Evolutionary conservation across 2,329 filamentous ascomycete species (phyloP), one percentile per base, ranked within the genome.

Genomic region (Penicillium frequentans): DNA sequence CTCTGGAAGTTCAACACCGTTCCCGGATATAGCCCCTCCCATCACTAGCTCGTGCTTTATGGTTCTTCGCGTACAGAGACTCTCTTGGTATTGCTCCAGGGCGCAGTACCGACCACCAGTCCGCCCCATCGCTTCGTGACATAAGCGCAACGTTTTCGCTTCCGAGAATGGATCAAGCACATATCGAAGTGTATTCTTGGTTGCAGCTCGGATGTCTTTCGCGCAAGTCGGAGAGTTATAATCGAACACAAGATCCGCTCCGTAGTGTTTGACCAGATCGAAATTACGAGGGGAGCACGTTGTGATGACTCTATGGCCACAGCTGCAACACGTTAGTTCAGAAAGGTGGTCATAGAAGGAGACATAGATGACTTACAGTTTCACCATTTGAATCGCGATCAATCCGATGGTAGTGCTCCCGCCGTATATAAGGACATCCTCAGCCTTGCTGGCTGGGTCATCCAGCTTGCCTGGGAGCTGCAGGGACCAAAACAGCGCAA

Each of bases 231-330:
- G 57, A 6, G 72, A 71, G 21, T 68, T 67, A 48, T 76, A 76
- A 52, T 76, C 73, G 35, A 76, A 76, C 0, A 68, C 67, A 5
- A 66, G 64, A 24, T 69, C 70, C 1, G 74, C 74, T 4, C 74
- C 74, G 27, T 74, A 68, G 2, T 64, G 65, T 37, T 64, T 64
- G 42, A 75, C 72, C 1, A 75, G 57, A 4, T 71, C 68, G 45
- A 70, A 70, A 53, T 73, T 73, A 9, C 57, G 62, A 4, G 69
- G 68, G 0, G 72, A 74, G 47, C 72, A 73, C 5, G 73, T 74
- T 10, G 73, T 71, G 37, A 75, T 69, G 2, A 70, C 65, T 9
- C 60, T 66, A 39, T 72, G 73, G 3, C 70, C 72, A 42, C 58
- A 67, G 0, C 63, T 66, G 24, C 9, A 19, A 9, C 31, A 11